phyloP scores from a whole-genome alignment of 352 stramenopile species.

The Globisporangium echinulatum region DNA sequence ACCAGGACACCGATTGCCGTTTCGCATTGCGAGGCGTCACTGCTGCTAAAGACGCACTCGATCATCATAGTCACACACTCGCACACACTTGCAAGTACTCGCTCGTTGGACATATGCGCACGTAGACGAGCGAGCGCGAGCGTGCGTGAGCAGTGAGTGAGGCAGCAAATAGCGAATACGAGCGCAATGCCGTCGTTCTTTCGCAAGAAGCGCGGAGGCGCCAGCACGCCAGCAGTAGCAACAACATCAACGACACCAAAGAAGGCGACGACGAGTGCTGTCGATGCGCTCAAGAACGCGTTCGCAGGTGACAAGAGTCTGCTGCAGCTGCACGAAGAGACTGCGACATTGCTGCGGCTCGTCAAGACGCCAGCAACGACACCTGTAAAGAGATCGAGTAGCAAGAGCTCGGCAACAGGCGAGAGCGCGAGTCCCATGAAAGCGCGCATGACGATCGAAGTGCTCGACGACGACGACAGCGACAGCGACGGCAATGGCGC shows the following conservation, averaged over 20 bases:
- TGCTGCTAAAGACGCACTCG: no score
- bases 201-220: neutral
- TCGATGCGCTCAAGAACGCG: constrained; percentile 4
- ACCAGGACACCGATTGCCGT: no score
- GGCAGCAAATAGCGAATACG: neutral
- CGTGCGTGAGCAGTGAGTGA: no score
- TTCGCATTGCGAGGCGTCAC: no score
- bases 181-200: constrained; percentile 15
- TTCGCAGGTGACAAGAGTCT: constrained; percentile 46
- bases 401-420: neutral
- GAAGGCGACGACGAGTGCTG: neutral
- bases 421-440: constrained; percentile 14
- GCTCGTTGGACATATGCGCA: no score
- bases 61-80: no score
- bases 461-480: constrained; percentile 45
- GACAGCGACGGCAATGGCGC: constrained; percentile 18
- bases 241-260: neutral
- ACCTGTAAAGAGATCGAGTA: constrained; percentile 19
- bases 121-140: no score
- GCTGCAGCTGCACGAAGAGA: constrained; percentile 58
- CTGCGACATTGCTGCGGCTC: constrained; percentile 41
- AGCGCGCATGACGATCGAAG: constrained; percentile 58
- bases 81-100: no score
- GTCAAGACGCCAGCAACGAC: constrained; percentile 31
- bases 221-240: neutral